Percentiles rank a stretch among this genome's conserved stretches.
Evolutionary conservation across 805 yeast species (phyloP).

Genomic region (Saturnispora gosingensis): DNA sequence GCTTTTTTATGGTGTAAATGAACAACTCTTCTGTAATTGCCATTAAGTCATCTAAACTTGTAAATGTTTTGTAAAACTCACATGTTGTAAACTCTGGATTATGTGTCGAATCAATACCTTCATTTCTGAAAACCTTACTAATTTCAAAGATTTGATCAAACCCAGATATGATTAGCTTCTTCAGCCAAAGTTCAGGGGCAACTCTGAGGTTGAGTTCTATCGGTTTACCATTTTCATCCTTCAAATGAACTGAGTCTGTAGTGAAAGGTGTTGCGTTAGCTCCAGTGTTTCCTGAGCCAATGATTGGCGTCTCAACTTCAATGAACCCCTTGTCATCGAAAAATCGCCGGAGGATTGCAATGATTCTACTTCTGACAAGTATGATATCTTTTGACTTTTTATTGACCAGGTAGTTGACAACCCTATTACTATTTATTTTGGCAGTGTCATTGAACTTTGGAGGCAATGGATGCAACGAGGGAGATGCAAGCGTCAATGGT

Average conservation of each 20-base stretch:
- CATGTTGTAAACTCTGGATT: conserved; percentile 91
- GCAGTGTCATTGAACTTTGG: conserved; percentile 46
- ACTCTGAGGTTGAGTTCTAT: conserved; percentile 56
- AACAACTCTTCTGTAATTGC: conserved; percentile 52
- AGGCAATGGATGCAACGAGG: conserved; percentile 65
- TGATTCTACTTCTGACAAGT: conserved; percentile 44
- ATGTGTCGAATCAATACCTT: conserved; percentile 87
- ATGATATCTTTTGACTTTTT: conserved; percentile 37
- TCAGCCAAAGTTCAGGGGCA: conserved; percentile 95
- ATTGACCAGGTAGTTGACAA: conserved; percentile 64
- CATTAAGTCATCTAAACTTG: conserved; percentile 60
- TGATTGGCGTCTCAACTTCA: conserved; percentile 85
- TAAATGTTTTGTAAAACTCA: conserved; percentile 76
- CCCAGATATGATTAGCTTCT: conserved; percentile 73
- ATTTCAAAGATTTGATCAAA: conserved; percentile 81
- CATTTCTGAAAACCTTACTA: conserved; percentile 81
- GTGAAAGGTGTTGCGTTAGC: conserved; percentile 87
- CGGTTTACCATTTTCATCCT: conserved; percentile 17
- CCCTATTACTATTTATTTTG: conserved; percentile 57
- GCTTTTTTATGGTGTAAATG: conserved; percentile 27
- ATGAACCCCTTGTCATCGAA: conserved; percentile 48
- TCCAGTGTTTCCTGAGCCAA: conserved; percentile 62
- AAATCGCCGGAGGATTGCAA: conserved; percentile 47
- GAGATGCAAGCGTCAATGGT: conserved; percentile 49
- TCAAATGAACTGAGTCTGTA: conserved; percentile 36